phyloP scores from a whole-genome alignment of 73 alveolate genomes.

The Symbiodinium natans region DNA sequence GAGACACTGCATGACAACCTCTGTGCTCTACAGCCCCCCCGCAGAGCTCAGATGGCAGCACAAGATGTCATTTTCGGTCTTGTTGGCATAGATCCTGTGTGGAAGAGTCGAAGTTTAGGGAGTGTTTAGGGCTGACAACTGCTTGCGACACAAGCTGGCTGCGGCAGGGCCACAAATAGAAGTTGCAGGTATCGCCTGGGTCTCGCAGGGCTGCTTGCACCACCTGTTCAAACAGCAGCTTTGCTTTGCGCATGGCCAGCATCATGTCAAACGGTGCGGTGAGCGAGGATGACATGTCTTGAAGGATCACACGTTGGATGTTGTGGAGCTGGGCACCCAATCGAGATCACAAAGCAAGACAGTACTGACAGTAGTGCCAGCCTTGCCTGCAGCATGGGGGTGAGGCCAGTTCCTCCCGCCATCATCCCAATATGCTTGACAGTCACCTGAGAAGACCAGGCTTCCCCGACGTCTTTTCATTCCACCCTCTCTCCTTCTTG shows the following conservation, averaged over 20 bases:
- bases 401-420: slow-evolving; percentile 97
- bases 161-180: slow-evolving; percentile 65
- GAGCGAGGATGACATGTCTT: no score
- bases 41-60: slow-evolving; percentile 70
- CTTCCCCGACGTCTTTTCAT: no score
- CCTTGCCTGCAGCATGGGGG: slow-evolving; percentile 95
- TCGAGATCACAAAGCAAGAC: no score
- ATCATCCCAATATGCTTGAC: slow-evolving; percentile 96
- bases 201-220: slow-evolving; percentile 95
- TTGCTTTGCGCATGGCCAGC: no score
- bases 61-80: slow-evolving; percentile 96
- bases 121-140: background rate
- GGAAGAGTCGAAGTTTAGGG: background rate
- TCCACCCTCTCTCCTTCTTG: no score
- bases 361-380: no score
- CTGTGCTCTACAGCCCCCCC: background rate
- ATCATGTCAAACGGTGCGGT: no score
- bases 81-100: slow-evolving; percentile 95
- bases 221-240: slow-evolving; percentile 85
- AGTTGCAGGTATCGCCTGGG: slow-evolving; percentile 91
- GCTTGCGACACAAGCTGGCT: background rate
- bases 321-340: no score
- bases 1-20: background rate
- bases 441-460: no score
- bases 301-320: no score